Evolutionary conservation across 2,329 filamentous ascomycete genomes (phyloP).

Genomic region (Xylariales sp.): DNA sequence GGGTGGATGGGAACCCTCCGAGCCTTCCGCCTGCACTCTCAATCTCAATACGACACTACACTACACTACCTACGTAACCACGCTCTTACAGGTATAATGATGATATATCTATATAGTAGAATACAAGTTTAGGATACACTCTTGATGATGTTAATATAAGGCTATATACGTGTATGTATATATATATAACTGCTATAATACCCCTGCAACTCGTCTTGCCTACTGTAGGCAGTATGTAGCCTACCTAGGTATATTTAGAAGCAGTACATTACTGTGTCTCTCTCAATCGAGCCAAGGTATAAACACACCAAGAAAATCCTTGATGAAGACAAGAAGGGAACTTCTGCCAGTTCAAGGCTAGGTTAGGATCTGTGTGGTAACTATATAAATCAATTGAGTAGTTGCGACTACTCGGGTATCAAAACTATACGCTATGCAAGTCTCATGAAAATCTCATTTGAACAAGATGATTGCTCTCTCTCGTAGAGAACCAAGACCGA

Average conservation of each 20-base stretch:
- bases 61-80: too few species aligned
- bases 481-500: background rate
- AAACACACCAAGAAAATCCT: background rate
- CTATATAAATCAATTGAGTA: constrained; percentile 27
- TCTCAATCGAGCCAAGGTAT: background rate
- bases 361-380: background rate
- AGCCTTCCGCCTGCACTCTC: constrained; percentile 12
- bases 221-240: too few species aligned
- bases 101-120: too few species aligned
- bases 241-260: too few species aligned
- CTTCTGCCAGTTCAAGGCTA: background rate
- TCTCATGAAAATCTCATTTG: constrained; percentile 16
- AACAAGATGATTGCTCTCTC: constrained; percentile 7
- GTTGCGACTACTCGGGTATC: constrained; percentile 35
- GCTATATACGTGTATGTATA: too few species aligned
- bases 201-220: too few species aligned
- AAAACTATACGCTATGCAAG: constrained; percentile 37
- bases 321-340: background rate
- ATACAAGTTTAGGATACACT: too few species aligned
- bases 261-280: too few species aligned
- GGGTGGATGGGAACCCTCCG: constrained; percentile 29
- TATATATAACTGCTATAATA: too few species aligned
- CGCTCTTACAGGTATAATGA: too few species aligned
- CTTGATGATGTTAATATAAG: too few species aligned
- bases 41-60: background rate